A percentile compares a stretch with the other conserved stretches of the same genome.
Evolutionary conservation across 2,329 filamentous ascomycete species (phyloP).

Genomic region (Bipolaris oryzae): DNA sequence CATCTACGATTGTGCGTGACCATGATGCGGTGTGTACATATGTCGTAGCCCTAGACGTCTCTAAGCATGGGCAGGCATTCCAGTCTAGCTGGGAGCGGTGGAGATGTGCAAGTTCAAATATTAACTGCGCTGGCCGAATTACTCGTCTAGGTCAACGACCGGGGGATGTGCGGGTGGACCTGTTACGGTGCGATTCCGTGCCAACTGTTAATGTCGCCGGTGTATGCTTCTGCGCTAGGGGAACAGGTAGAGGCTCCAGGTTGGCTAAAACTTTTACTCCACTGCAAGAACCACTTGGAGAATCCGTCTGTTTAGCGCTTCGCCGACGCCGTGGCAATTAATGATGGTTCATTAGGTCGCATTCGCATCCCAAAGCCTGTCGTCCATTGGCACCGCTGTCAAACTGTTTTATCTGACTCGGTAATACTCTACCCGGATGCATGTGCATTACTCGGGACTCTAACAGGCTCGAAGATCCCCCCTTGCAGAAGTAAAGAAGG

Average conservation of each 20-base stretch:
- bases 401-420: background rate
- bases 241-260: constrained; percentile 1
- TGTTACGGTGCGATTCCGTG: constrained; percentile 2
- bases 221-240: constrained; percentile 5
- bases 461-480: background rate
- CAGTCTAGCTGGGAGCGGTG: constrained; percentile 1
- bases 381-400: background rate
- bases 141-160: background rate
- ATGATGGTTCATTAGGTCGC: background rate
- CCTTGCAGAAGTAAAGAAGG: background rate
- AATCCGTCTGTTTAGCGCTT: background rate
- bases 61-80: background rate
- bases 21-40: background rate
- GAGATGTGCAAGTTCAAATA: constrained; percentile 1
- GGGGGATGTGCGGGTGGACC: constrained; percentile 3
- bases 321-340: background rate
- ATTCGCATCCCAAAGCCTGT: constrained; percentile 1
- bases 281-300: background rate
- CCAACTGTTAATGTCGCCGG: constrained; percentile 7
- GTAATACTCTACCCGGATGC: background rate
- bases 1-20: background rate
- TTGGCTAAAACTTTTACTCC: background rate
- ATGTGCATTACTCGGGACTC: constrained; percentile 1
- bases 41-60: constrained; percentile 5
- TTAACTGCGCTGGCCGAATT: background rate